Percentiles rank a stretch among this genome's conserved stretches.
These are phyloP conservation scores for Tylopilus sp. DNA, from an alignment of 768 basidiomycete genomes.

Conservation along the genomic window DNA sequence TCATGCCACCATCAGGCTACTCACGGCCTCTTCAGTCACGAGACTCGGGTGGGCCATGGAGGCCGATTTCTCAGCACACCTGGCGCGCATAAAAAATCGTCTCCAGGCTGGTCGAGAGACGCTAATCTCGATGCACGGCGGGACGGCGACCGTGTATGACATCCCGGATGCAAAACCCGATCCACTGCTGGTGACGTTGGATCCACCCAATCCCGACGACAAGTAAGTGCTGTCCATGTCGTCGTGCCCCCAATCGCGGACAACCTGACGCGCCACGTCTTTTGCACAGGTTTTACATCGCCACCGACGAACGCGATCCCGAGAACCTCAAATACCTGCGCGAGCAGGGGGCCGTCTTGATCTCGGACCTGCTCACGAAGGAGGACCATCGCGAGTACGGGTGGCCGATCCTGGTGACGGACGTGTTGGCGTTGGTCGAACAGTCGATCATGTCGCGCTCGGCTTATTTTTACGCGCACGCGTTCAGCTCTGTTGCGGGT, in stretches of 20 bases:
- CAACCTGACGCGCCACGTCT: background rate
- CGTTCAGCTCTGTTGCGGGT: conserved; percentile 38
- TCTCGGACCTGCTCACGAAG: conserved; percentile 40
- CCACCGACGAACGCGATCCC: conserved; percentile 42
- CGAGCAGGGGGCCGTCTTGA: conserved; percentile 36
- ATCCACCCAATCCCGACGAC: conserved; percentile 24
- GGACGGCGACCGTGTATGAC: conserved; percentile 13
- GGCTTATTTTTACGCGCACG: conserved; percentile 42
- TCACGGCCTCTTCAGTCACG: conserved; percentile 22
- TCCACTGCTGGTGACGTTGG: conserved; percentile 16
- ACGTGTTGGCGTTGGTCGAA: conserved; percentile 41
- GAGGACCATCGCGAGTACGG: conserved; percentile 38
- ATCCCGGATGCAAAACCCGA: conserved; percentile 22
- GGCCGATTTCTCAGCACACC: conserved; percentile 28
- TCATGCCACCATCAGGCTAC: too few species aligned
- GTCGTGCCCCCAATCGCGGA: too few species aligned
- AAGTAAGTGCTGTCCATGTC: conserved; percentile 16
- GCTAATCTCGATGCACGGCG: conserved; percentile 22
- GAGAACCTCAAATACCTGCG: conserved; percentile 30
- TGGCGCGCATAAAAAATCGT: conserved; percentile 29
- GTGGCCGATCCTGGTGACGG: conserved; percentile 43
- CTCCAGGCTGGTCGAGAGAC: conserved; percentile 18
- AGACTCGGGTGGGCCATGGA: conserved; percentile 35
- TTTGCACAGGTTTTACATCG: conserved; percentile 31
- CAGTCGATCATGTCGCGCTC: conserved; percentile 37